A percentile compares a stretch with the other conserved stretches of the same genome.
These are phyloP conservation scores for Auxenochlorella protothecoides DNA, from an alignment of 139 green algal species.

Conservation along the genomic window DNA sequence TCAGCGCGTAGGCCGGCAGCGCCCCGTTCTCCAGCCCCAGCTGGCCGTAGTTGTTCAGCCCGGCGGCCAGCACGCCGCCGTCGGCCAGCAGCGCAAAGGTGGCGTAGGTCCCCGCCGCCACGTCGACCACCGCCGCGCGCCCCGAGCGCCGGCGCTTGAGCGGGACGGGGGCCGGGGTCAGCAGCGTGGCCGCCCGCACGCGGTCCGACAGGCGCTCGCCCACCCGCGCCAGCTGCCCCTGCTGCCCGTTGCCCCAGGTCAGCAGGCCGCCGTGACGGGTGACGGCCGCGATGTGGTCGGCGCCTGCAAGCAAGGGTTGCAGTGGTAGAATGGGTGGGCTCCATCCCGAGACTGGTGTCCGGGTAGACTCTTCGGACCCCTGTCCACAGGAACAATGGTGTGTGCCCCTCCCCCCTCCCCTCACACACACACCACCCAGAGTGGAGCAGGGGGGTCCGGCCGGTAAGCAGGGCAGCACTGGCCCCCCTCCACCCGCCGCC, in stretches of 20 bases:
- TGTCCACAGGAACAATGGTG: too few relatives aligned
- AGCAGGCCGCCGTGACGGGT: conserved; percentile 47
- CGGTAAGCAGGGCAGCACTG: background rate
- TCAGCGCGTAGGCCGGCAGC: too few relatives aligned
- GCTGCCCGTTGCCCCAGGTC: conserved; percentile 66
- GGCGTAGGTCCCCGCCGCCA: conserved; percentile 54
- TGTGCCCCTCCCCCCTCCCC: too few relatives aligned
- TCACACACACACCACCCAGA: too few relatives aligned
- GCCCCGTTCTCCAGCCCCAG: conserved; percentile 36
- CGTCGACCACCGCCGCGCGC: conserved; percentile 22
- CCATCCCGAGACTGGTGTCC: too few relatives aligned
- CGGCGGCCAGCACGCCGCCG: conserved; percentile 58
- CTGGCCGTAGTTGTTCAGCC: conserved; percentile 88
- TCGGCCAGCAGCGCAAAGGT: conserved; percentile 50
- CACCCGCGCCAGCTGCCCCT: conserved; percentile 76
- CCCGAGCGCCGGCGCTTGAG: conserved; percentile 10
- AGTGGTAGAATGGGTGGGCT: too few relatives aligned
- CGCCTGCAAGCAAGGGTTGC: conserved; percentile 22
- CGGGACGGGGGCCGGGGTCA: conserved; percentile 29
- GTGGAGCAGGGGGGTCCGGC: too few relatives aligned
- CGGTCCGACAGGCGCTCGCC: conserved; percentile 21
- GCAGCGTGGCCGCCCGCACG: conserved; percentile 28
- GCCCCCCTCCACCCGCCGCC: background rate
- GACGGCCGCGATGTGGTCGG: conserved; percentile 57
- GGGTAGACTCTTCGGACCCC: too few relatives aligned